Evolutionary conservation across 441 rosid species (phyloP), one percentile per base, ranked within the genome.

Genomic region (Geranium incanum): DNA sequence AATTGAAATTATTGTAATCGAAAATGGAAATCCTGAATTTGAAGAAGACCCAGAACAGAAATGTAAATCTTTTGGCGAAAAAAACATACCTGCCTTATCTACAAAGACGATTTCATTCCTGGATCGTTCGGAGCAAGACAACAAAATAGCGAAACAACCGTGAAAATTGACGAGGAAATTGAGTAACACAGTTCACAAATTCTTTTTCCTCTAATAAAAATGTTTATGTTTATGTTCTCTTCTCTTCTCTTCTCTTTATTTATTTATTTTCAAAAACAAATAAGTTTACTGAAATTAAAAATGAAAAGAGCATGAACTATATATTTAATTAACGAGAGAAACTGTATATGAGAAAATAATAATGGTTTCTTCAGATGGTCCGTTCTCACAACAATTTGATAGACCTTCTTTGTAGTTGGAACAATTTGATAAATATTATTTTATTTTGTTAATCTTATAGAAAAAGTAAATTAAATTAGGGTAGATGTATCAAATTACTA

Each of bases 131-230:
- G 60, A 52, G n/a, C 60, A 15, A 11, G n/a, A 52, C 60, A 52
- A 52, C 60, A 11, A 52, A 52, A 52, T 52, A 11, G 60, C 18
- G 18, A 52, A 52, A 71, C 70, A 52, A 36, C 39, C 48, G 70
- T 62, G 78, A 65, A 52, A 77, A 64, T 41, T 74, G 59, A 55
- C 23, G 37, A 66, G 8, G 68, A 68, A 77, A 62, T 72, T 16
- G 67, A 70, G 66, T 36, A 16, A 77, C 69, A 78, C 77, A 50
- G 74, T 68, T 50, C 39, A 70, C 72, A 73, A 36, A 69, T 66
- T 70, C 73, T 39, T 57, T 23, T 48, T 43, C 33, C 33, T 23
- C 33, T 23, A 23, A 23, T 1, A n/a, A 45, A 45, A 45, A 45
- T 45, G 55, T n/a, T 45, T 45, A 45, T 45, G 13, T 45, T 45